Evolutionary conservation across 495 filamentous ascomycete species (phyloP).

Genomic region (Hypomontagnella submonticulosa): DNA sequence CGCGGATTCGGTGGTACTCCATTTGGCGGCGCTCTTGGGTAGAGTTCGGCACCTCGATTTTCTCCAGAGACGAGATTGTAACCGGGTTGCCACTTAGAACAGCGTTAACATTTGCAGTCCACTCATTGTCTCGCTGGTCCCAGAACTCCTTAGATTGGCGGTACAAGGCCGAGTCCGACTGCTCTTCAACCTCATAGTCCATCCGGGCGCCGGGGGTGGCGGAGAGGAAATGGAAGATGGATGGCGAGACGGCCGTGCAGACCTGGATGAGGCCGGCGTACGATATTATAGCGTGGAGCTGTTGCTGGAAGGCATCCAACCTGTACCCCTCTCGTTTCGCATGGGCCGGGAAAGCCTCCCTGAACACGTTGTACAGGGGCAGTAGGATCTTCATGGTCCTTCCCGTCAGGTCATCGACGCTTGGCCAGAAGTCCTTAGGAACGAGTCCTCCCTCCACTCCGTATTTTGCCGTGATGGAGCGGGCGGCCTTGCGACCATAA

Average conservation of each 20-base stretch:
- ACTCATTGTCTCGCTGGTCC: constrained; percentile 26
- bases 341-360: constrained; percentile 34
- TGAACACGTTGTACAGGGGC: constrained; percentile 53
- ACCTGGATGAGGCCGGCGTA: constrained; percentile 58
- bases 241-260: constrained; percentile 55
- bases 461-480: constrained; percentile 45
- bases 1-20: constrained; percentile 44
- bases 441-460: constrained; percentile 44
- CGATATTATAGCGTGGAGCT: constrained; percentile 57
- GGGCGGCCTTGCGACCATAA: constrained; percentile 53
- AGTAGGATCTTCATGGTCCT: constrained; percentile 54
- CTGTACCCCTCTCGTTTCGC: constrained; percentile 9
- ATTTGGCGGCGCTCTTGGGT: constrained; percentile 13
- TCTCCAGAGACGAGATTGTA: not conserved
- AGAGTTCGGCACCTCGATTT: constrained; percentile 15
- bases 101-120: constrained; percentile 8
- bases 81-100: not conserved
- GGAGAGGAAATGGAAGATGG: constrained; percentile 57
- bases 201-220: constrained; percentile 54
- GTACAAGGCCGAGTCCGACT: constrained; percentile 51
- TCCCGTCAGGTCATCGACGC: constrained; percentile 54
- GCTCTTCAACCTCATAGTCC: constrained; percentile 49
- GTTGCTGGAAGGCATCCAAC: constrained; percentile 52
- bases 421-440: constrained; percentile 54
- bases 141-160: constrained; percentile 42